Base-by-base conservation (phyloP, 805 yeast species). In the Candida quercuum region DNA sequence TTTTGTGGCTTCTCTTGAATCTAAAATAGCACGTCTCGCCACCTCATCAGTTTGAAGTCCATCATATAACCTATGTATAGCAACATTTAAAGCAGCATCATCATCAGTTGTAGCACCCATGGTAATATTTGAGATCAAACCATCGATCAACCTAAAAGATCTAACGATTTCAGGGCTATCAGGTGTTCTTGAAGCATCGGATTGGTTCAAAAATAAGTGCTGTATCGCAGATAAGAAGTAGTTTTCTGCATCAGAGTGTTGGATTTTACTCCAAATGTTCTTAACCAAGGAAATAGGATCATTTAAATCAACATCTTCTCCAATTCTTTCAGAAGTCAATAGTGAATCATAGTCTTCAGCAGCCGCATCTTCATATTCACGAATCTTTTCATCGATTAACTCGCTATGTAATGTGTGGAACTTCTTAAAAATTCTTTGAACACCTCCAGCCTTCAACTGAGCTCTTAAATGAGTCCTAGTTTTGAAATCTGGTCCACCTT, bases 21-120 rank as follows among this genome's bases (percentile, higher is more conserved):
- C 87, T 38, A 53, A 55, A 38, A 66, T 71, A 43, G 96, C 94
- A 42, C 83, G 71, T 36, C 78, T 69, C 11, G 95, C 95, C 61
- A 81, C 80, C 37, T 86, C 95, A 56, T 91, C 96, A 0, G 96
- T 85, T 47, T 80, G 79, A 52, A 89, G 68, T 20, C 84, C 72
- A 30, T 86, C 79, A 41, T 77, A 68, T 32, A 91, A 64, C 38
- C 78, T 68, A 51, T 85, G 87, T 25, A 89, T 78, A 2, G 95
- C 86, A 33, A 84, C 76, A 37, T 82, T 85, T 46, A 86, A 69
- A 13, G 86, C 77, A n/a, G 79, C 68, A 33, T 79, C 83, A 41
- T 71, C 71, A 35, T 60, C 60, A 49, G 59, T 60, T 11, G 72
- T 58, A 51, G 59, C 63, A 26, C 71, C 78, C 60, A 69, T 69